A percentile compares a stretch with the other conserved stretches of the same genome.
Evolutionary conservation across 2,329 filamentous ascomycete species (phyloP).

Genomic region (Raffaelea albimanens): DNA sequence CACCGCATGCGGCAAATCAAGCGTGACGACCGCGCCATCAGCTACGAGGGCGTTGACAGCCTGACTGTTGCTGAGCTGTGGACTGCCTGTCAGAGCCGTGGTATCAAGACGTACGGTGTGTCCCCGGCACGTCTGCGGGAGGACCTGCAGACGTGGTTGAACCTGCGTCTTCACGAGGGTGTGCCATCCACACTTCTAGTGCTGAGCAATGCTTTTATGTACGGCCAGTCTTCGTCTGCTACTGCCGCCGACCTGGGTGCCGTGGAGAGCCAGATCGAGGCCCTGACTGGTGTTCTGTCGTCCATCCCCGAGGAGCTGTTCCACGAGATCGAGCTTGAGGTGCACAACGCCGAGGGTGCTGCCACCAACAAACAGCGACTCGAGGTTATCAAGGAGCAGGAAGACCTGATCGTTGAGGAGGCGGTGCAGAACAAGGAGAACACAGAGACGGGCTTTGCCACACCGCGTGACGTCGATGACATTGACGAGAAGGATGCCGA

Average conservation of each 20-base stretch:
- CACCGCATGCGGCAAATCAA: constrained; percentile 99
- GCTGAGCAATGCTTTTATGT: constrained; percentile 95
- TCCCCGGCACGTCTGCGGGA: constrained; percentile 80
- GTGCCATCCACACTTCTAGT: constrained; percentile 96
- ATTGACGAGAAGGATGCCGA: constrained; percentile 82
- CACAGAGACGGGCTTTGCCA: constrained; percentile 62
- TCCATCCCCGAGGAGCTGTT: constrained; percentile 96
- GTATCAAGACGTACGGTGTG: constrained; percentile 85
- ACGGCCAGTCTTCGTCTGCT: constrained; percentile 50
- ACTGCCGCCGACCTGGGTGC: constrained; percentile 52
- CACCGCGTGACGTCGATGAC: constrained; percentile 77
- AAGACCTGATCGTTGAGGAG: constrained; percentile 96
- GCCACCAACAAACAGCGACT: constrained; percentile 98
- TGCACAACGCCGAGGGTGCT: constrained; percentile 91
- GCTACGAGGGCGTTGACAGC: constrained; percentile 85
- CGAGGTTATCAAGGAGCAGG: constrained; percentile 95
- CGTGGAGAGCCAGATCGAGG: constrained; percentile 83
- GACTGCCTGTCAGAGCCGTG: constrained; percentile 81
- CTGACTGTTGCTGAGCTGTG: constrained; percentile 91
- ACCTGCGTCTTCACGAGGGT: constrained; percentile 83
- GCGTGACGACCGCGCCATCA: constrained; percentile 90
- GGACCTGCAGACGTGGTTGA: constrained; percentile 88
- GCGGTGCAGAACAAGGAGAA: constrained; percentile 82
- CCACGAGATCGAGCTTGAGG: constrained; percentile 98
- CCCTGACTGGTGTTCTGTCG: constrained; percentile 82